These are phyloP conservation scores for Eimeria brunetti DNA, from an alignment of 169 alveolate species.

Conservation along the genomic window DNA sequence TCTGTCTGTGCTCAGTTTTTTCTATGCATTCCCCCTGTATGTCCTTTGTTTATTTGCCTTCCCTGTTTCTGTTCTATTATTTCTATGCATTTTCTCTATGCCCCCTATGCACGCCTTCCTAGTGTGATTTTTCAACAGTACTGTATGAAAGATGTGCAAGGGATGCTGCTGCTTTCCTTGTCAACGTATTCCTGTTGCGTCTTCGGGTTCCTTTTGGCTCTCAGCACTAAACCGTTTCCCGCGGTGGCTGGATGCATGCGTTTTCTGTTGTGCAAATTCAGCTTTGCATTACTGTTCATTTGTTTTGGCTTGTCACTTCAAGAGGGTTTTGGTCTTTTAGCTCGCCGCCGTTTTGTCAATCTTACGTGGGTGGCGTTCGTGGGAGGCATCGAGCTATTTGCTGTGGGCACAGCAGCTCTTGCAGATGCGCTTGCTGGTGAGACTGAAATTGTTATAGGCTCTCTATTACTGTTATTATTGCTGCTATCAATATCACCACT, in stretches of 20 bases:
- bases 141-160: neutral
- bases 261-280: neutral
- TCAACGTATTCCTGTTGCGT: neutral
- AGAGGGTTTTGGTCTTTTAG: conserved; percentile 21
- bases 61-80: neutral
- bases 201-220: neutral
- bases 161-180: neutral
- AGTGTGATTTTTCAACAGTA: neutral
- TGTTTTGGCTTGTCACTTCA: conserved; percentile 43
- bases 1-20: neutral
- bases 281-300: conserved; percentile 27
- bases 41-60: neutral
- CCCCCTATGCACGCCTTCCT: neutral
- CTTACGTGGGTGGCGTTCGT: conserved; percentile 64
- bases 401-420: conserved; percentile 28
- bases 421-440: conserved; percentile 54
- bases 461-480: too few relatives aligned
- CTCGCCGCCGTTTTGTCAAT: conserved; percentile 68
- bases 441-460: too few relatives aligned
- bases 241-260: neutral
- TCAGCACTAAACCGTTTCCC: neutral
- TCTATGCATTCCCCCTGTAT: neutral
- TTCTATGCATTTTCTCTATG: neutral
- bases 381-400: conserved; percentile 67
- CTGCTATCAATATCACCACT: too few relatives aligned